These are phyloP conservation scores for Wakefieldia striispora DNA, from an alignment of 768 basidiomycete genomes.

Conservation along the genomic window DNA sequence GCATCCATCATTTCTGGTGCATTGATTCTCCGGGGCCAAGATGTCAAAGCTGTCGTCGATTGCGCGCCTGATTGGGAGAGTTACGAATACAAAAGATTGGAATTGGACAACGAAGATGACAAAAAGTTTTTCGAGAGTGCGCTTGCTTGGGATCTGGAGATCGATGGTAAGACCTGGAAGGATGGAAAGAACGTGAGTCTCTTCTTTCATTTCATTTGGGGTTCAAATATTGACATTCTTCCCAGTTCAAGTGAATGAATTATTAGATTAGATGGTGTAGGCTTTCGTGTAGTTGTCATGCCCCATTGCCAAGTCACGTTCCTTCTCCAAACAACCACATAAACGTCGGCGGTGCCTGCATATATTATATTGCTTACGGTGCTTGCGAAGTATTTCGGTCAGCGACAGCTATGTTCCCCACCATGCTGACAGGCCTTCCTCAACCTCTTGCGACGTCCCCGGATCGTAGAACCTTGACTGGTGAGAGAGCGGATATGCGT, in stretches of 20 bases:
- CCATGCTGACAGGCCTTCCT: too few relatives aligned
- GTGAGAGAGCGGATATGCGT: too few relatives aligned
- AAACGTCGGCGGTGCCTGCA: not conserved
- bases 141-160: slow-evolving; percentile 89
- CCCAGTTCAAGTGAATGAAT: slow-evolving; percentile 23
- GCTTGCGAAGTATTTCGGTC: too few relatives aligned
- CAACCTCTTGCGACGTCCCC: too few relatives aligned
- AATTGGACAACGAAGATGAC: slow-evolving; percentile 68
- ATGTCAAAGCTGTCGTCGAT: slow-evolving; percentile 64
- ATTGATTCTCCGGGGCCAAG: slow-evolving; percentile 80
- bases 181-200: slow-evolving; percentile 85
- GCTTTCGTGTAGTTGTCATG: slow-evolving; percentile 12
- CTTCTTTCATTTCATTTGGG: not conserved
- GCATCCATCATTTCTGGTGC: slow-evolving; percentile 80
- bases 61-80: slow-evolving; percentile 92
- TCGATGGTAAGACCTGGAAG: slow-evolving; percentile 87
- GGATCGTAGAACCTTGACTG: too few relatives aligned
- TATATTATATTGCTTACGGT: not conserved
- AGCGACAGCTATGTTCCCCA: too few relatives aligned
- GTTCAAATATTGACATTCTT: not conserved
- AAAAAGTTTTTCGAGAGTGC: slow-evolving; percentile 92
- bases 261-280: slow-evolving; percentile 25
- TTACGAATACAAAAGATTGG: slow-evolving; percentile 76
- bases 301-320: not conserved
- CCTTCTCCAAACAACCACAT: not conserved